Base-by-base conservation (phyloP, 1,284 basidiomycete genomes). In the Takashimella koratensis region DNA sequence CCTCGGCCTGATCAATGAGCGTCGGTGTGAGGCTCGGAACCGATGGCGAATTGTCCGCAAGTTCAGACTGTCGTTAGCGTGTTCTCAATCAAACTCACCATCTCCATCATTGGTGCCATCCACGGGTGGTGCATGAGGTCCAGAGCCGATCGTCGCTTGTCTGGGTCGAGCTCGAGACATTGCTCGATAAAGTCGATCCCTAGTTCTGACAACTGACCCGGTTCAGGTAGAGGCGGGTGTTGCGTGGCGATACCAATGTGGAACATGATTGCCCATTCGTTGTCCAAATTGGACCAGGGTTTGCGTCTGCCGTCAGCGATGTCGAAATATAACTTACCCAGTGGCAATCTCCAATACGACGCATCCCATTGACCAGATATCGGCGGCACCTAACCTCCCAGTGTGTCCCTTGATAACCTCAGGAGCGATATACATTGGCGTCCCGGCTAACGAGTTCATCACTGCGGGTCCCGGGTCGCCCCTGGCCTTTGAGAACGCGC, bases 231-330 rank as follows among this genome's bases (percentile, higher is more conserved):
- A 2, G 93, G 94, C 6, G 96, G 96, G 68, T 96, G 92, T 68
- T 98, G 90, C 5, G 92, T 95, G 2, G 95, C 91, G 53, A 98
- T 92, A 49, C 95, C 94, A 48, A 97, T 97, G 72, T 97, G 94
- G 81, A 97, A 98, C 94, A 97, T 97, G 77, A 97, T 95, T 4
- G 92, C 93, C 91, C 96, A 98, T 82, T 98, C 95, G 66, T 98
- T 98, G 75, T 98, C 96, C 43, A 98, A 84, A 68, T 97, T 95
- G 68, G 89, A 94, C 95, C 95, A 98, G 0, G 95, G 96, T 68
- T 97, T 92, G 66, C 88, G 86, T 0, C 68, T 64, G 42, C 5
- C 12, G 13, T 30, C 24, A 13, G 30, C 10, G 25, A 21, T 10
- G 40, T 10, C 16, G 5, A 39, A n/a, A 11, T 4, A 2, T 12